Conservation (phyloP, 2,329 filamentous ascomycete species). For the Clarireedia hainanense region DNA sequence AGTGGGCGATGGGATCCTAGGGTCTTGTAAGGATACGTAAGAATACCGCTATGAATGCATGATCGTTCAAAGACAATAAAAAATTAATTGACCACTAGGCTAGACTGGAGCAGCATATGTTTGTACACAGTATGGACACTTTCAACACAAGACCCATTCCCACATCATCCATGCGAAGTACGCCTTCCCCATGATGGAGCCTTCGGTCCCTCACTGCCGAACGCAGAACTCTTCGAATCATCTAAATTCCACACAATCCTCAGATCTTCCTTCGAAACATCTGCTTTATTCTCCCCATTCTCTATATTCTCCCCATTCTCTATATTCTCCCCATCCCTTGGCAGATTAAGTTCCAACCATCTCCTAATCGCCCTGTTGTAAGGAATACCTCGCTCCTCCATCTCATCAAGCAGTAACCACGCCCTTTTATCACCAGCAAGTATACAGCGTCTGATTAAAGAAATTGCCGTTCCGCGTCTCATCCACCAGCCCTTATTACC, state of each 20-base stretch:
- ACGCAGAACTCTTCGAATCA: too few species aligned
- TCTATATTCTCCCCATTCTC: constrained; percentile 10
- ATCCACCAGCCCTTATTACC: constrained; percentile 27
- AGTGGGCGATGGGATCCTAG: too few species aligned
- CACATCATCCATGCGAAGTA: too few species aligned
- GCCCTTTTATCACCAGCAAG: constrained; percentile 16
- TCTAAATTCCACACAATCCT: constrained; percentile 21
- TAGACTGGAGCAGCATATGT: too few species aligned
- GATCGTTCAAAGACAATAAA: too few species aligned
- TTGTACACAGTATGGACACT: too few species aligned
- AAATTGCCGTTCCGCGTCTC: constrained; percentile 22
- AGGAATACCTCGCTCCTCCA: constrained; percentile 14
- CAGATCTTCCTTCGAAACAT: not conserved
- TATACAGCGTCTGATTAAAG: constrained; percentile 19
- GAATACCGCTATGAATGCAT: too few species aligned
- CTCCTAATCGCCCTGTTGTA: not conserved
- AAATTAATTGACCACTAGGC: too few species aligned
- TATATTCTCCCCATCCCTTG: not conserved
- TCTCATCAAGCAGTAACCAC: constrained; percentile 21
- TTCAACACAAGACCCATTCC: too few species aligned
- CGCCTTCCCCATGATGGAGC: too few species aligned
- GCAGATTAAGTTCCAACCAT: constrained; percentile 4
- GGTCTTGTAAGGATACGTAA: too few species aligned
- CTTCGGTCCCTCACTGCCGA: too few species aligned
- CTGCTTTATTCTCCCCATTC: not conserved